Percentiles rank a stretch among this genome's conserved stretches.
Evolutionary conservation across 2,329 filamentous ascomycete species (phyloP).

Genomic region (Cladosporium sp.): DNA sequence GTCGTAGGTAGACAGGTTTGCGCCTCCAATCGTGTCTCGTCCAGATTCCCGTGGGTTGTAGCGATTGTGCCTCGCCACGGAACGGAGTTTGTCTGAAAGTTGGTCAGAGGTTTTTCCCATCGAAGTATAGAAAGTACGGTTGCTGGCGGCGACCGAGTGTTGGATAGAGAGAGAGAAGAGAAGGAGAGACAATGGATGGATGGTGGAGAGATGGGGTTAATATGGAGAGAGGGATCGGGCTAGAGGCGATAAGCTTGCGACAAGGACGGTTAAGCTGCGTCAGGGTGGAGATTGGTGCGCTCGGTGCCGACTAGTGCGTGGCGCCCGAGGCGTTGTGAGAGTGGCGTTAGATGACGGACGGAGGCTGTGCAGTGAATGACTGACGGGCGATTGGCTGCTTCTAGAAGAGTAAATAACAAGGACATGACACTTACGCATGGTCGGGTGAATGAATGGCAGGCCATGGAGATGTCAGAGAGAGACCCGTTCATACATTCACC

Average conservation of each 20-base stretch:
- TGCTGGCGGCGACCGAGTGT: conserved; percentile 9
- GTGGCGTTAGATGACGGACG: too few species aligned
- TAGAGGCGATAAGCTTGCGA: not conserved
- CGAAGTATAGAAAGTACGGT: conserved; percentile 29
- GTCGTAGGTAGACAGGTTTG: conserved; percentile 28
- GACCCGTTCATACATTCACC: too few species aligned
- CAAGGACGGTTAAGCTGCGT: conserved; percentile 4
- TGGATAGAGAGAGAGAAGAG: conserved; percentile 1
- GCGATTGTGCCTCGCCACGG: conserved; percentile 44
- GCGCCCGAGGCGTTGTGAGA: too few species aligned
- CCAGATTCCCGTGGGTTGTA: conserved; percentile 27
- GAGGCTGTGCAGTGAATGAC: not conserved
- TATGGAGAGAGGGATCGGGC: not conserved
- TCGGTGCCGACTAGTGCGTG: too few species aligned
- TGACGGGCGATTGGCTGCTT: not conserved
- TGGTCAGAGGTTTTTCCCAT: conserved; percentile 54
- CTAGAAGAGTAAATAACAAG: conserved; percentile 7
- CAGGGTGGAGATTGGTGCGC: conserved; percentile 1
- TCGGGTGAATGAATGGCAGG: not conserved
- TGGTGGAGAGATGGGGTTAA: not conserved
- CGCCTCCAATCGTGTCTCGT: conserved; percentile 26
- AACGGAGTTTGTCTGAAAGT: conserved; percentile 48
- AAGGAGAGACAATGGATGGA: not conserved
- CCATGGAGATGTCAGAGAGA: too few species aligned
- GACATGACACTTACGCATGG: not conserved